Evolutionary conservation across 441 rosid genomes (phyloP).

Genomic region (Metrosideros polymorpha): DNA sequence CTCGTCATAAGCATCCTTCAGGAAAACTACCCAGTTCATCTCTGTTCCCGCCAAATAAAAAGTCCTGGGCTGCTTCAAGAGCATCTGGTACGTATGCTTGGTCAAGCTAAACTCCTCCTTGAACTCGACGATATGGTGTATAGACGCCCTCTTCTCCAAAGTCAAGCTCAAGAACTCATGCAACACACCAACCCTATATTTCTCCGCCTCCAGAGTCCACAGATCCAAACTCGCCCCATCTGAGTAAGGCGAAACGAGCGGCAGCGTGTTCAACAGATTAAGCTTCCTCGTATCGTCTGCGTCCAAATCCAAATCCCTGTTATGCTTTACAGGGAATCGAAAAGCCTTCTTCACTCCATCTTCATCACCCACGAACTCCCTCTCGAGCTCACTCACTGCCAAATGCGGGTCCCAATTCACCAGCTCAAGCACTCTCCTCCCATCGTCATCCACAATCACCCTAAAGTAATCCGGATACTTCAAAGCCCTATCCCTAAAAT

Average conservation of each 20-base stretch:
- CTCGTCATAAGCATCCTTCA: constrained; percentile 51
- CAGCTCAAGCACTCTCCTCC: constrained; percentile 55
- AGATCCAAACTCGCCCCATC: constrained; percentile 50
- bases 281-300: constrained; percentile 36
- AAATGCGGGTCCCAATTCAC: constrained; percentile 59
- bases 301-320: constrained; percentile 58
- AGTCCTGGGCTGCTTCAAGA: constrained; percentile 52
- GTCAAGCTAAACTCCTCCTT: constrained; percentile 88
- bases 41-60: constrained; percentile 89
- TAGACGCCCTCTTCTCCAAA: constrained; percentile 74
- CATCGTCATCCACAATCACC: constrained; percentile 40
- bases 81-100: constrained; percentile 71
- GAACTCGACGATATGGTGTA: constrained; percentile 86
- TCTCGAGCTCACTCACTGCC: constrained; percentile 60
- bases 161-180: constrained; percentile 89
- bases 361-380: constrained; percentile 50
- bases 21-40: constrained; percentile 88
- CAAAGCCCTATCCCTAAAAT: constrained; percentile 58
- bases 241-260: constrained; percentile 69
- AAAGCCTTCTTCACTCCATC: constrained; percentile 54
- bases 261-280: constrained; percentile 50
- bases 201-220: constrained; percentile 88
- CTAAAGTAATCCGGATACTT: constrained; percentile 62
- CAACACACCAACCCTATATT: constrained; percentile 67
- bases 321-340: constrained; percentile 57